A percentile compares a stretch with the other conserved stretches of the same genome.
Conservation (phyloP, 176 grass and related monocot genomes). For the Carex littledalei region DNA sequence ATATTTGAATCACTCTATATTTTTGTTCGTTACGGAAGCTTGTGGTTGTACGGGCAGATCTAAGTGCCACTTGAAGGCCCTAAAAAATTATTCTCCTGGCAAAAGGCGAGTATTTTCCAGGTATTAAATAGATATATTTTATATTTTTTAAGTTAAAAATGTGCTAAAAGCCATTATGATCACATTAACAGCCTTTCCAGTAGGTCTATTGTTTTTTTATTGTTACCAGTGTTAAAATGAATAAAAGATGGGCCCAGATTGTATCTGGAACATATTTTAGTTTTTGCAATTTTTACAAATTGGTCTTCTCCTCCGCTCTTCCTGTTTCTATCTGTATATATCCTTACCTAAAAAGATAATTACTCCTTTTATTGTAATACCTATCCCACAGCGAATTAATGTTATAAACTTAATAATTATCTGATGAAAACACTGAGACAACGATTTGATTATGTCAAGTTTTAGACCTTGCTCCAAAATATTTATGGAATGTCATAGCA, state of each 20-base stretch:
- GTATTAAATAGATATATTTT: slow-evolving; percentile 26
- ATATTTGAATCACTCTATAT: slow-evolving; percentile 17
- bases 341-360: neutral
- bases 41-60: slow-evolving; percentile 89
- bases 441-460: too few species aligned
- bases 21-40: slow-evolving; percentile 54
- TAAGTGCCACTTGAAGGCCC: slow-evolving; percentile 90
- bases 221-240: neutral
- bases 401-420: too few species aligned
- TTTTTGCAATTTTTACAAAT: neutral
- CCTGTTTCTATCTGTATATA: neutral
- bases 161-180: neutral
- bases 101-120: slow-evolving; percentile 99
- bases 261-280: neutral
- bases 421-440: too few species aligned
- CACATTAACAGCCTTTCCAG: neutral
- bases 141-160: neutral
- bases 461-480: too few species aligned
- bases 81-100: slow-evolving; percentile 98
- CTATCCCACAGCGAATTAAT: too few species aligned
- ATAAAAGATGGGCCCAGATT: neutral
- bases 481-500: too few species aligned
- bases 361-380: neutral
- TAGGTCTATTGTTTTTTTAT: neutral
- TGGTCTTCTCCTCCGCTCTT: neutral